Evolutionary conservation across 2,329 filamentous ascomycete genomes (phyloP).

Genomic region (Arthrobotrys sinensis): DNA sequence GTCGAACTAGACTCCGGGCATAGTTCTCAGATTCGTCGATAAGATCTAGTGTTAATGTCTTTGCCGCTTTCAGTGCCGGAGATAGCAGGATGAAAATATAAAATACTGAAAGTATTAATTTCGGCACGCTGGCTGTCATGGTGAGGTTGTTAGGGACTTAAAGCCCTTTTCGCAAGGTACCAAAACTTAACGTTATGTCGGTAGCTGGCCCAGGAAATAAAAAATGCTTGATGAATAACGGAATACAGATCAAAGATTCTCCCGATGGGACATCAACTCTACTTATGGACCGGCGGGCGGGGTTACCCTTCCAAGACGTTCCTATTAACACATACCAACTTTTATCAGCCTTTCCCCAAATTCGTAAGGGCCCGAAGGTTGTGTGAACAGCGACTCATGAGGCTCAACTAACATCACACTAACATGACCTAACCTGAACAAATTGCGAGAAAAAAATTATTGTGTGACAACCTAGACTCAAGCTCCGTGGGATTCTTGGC

Average conservation of each 20-base stretch:
- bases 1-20: neutral
- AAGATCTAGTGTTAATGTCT: constrained; percentile 27
- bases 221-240: neutral
- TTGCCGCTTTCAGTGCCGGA: constrained; percentile 3
- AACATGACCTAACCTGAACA: constrained; percentile 1
- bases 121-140: neutral
- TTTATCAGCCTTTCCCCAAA: constrained; percentile 15
- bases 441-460: neutral
- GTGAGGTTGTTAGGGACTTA: neutral
- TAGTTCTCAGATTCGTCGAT: neutral
- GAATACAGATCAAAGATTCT: neutral
- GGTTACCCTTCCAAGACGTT: neutral
- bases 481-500: neutral
- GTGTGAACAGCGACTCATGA: neutral
- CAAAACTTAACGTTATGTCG: neutral
- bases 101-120: neutral
- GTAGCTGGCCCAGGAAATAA: neutral
- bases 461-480: neutral
- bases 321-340: neutral
- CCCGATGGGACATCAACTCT: neutral
- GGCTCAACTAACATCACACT: neutral
- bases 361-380: neutral
- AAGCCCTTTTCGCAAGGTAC: neutral
- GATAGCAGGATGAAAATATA: constrained; percentile 10
- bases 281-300: constrained; percentile 7